These are phyloP conservation scores for Tylopilus rubrobrunneus DNA, from an alignment of 768 basidiomycete species.

Conservation along the genomic window DNA sequence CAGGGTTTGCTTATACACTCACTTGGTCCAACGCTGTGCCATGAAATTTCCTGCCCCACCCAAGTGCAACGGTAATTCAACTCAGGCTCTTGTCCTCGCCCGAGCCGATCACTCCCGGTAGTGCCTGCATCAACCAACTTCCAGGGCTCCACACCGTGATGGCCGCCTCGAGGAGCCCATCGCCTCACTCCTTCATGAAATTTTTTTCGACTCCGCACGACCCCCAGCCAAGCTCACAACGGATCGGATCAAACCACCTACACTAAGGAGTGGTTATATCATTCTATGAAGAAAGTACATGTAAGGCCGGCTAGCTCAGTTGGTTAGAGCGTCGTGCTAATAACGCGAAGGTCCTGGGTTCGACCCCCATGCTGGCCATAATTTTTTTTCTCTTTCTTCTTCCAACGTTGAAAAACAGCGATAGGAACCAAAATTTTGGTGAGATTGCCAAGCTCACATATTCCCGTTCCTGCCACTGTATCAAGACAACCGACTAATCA, in stretches of 20 bases:
- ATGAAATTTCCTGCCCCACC: not conserved
- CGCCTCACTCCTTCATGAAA: no score
- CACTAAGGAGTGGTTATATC: no score
- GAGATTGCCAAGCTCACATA: no score
- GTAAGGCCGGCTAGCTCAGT: slow-evolving; percentile 30
- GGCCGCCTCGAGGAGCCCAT: not conserved
- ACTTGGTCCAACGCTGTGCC: not conserved
- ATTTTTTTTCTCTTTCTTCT: not conserved
- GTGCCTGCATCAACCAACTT: no score
- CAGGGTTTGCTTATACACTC: not conserved
- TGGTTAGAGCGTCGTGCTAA: slow-evolving; percentile 34
- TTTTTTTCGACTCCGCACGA: no score
- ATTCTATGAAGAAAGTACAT: no score
- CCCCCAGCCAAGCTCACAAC: no score
- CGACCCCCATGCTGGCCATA: slow-evolving; percentile 20
- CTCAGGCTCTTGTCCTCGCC: not conserved
- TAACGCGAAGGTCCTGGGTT: slow-evolving; percentile 26
- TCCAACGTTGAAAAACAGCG: no score
- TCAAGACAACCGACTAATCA: no score
- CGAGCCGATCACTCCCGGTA: not conserved
- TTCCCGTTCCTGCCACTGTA: no score
- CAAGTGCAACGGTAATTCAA: not conserved
- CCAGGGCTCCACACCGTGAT: not conserved
- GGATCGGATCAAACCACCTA: no score
- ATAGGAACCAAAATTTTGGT: no score